Evolutionary conservation across 257 asterid species (phyloP).

Genomic region (Cordia subcordata): DNA sequence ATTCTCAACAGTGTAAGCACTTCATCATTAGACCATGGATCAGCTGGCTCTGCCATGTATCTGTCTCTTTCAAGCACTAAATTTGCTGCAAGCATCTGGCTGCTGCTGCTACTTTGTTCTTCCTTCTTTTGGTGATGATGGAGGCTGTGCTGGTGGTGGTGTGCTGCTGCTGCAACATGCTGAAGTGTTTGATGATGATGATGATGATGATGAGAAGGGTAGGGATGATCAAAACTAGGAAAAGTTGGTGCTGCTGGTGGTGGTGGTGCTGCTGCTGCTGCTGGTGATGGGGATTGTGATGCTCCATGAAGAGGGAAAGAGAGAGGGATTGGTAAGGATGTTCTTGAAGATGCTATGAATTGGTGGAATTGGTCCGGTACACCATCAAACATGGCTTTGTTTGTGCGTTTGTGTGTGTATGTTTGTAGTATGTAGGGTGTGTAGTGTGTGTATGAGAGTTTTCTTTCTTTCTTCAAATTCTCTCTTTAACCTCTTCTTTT

Average conservation of each 20-base stretch:
- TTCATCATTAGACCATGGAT: constrained; percentile 58
- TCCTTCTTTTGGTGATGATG: constrained; percentile 17
- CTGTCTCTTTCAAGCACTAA: constrained; percentile 21
- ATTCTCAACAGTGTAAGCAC: constrained; percentile 52
- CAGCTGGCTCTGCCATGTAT: constrained; percentile 14
- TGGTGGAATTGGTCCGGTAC: constrained; percentile 53
- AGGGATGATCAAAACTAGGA: constrained; percentile 41
- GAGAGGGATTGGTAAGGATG: constrained; percentile 30
- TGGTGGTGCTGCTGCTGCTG: constrained; percentile 1
- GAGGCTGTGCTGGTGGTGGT: constrained; percentile 13
- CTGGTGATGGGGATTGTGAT: not conserved
- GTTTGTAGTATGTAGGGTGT: not conserved
- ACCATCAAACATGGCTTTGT: constrained; percentile 52
- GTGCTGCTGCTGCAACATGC: constrained; percentile 11
- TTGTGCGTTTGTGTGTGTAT: not conserved
- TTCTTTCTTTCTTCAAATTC: not conserved
- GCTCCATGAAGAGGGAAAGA: constrained; percentile 38
- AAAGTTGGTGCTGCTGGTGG: constrained; percentile 17
- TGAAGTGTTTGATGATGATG: constrained; percentile 3
- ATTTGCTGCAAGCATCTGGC: constrained; percentile 11
- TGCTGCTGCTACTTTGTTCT: constrained; percentile 4
- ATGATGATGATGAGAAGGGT: too few species aligned
- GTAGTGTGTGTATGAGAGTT: too few species aligned
- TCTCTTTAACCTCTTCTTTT: constrained; percentile 2
- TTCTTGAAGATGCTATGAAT: constrained; percentile 44